Base-by-base conservation (phyloP, 306 rosid genomes). In the Inga laurina region DNA sequence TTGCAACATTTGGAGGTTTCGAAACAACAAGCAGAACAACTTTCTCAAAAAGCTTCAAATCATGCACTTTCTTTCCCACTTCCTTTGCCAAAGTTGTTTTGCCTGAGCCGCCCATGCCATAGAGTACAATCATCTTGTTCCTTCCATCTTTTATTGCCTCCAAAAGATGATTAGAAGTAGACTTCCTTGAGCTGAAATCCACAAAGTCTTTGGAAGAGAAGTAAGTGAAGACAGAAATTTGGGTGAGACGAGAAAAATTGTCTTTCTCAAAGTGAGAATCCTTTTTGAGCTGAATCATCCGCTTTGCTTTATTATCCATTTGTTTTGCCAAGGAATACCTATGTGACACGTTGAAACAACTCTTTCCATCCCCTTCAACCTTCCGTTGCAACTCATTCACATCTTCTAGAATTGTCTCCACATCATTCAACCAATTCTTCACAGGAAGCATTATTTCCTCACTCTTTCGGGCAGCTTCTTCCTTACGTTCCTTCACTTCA, bases 21-120 rank as follows among this genome's bases (percentile, higher is more conserved):
- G 62, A 56, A 56, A 77, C 59, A 14, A 24, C 32, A 0, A 3
- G 19, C 14, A 77, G 22, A 4, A 77, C 3, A 7, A 24, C 18
- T n/a, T 61, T 11, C 1, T 77, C 72, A 77, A 41, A 62, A n/a
- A 77, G 8, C 27, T 27, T 37, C 14, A 19, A 15, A 0, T 77
- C 30, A 4, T 13, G 1, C 7, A 44, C 81, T 22, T 44, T 14
- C 27, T 77, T 59, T 0, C 72, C 72, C 22, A 59, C 57, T 10
- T 61, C 43, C 27, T 62, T 77, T 3, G 56, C 81, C 61, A 77
- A 24, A 2, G 73, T 64, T 0, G 81, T 62, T 77, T 64, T 77
- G 2, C 80, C 70, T n/a, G 79, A 56, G 0, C 80, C 54, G 16
- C 80, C 70, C 4, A 76, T 76, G 2, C 80, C 80, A 59, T 21